Conservation (phyloP, 2,329 filamentous ascomycete species). For the Hyphodiscus sp. region DNA sequence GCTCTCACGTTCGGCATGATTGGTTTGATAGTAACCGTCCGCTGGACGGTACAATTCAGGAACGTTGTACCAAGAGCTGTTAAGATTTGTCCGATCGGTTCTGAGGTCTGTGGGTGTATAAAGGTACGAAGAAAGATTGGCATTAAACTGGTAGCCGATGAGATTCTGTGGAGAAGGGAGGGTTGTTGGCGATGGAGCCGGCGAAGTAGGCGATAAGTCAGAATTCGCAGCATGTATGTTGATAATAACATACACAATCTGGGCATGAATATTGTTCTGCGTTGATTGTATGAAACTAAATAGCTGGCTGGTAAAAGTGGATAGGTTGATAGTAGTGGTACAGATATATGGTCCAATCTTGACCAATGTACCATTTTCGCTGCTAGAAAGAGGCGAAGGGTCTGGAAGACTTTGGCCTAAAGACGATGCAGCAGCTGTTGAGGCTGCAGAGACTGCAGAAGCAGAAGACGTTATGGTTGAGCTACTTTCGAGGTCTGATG, state of each 20-base stretch:
- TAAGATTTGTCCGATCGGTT: constrained; percentile 48
- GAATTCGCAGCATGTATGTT: constrained; percentile 53
- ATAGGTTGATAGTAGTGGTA: constrained; percentile 44
- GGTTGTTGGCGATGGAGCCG: constrained; percentile 32
- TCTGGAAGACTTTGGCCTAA: constrained; percentile 17
- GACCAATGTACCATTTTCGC: constrained; percentile 30
- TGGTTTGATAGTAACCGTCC: constrained; percentile 44
- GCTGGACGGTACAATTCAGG: constrained; percentile 38
- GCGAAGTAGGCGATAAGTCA: constrained; percentile 36
- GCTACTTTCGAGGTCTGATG: not conserved
- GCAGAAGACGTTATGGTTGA: not conserved
- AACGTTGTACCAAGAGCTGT: constrained; percentile 49
- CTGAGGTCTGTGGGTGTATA: constrained; percentile 47
- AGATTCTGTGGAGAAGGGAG: constrained; percentile 39
- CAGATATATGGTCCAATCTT: constrained; percentile 46
- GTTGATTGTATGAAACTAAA: constrained; percentile 47
- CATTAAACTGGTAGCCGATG: constrained; percentile 41
- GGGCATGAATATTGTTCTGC: constrained; percentile 47
- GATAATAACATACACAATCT: constrained; percentile 45
- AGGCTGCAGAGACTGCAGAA: not conserved
- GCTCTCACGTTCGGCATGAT: constrained; percentile 5
- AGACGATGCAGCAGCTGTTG: constrained; percentile 7
- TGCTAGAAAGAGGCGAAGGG: constrained; percentile 10
- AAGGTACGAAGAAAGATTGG: constrained; percentile 41
- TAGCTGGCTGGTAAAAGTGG: constrained; percentile 43